A percentile compares a stretch with the other conserved stretches of the same genome.
Conservation (phyloP, 1,284 basidiomycete genomes). For the Uromyces viciae-fabae region DNA sequence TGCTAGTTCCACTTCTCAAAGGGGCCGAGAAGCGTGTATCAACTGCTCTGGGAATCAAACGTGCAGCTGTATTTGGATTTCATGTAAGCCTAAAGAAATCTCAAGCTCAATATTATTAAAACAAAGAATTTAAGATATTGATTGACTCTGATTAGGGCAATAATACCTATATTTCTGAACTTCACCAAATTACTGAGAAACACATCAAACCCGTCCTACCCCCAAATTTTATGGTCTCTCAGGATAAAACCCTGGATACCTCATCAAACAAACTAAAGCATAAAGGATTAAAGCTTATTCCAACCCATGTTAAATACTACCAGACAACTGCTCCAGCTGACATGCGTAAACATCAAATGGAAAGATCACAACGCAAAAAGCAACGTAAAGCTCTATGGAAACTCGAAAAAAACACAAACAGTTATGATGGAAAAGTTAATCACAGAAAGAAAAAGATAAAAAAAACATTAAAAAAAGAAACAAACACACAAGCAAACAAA, state of each 20-base stretch:
- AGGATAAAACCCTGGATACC: neutral
- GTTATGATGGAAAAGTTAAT: neutral
- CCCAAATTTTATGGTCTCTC: neutral
- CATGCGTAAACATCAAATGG: slow-evolving; percentile 35
- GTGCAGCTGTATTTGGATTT: slow-evolving; percentile 18
- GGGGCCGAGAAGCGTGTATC: slow-evolving; percentile 17
- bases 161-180: neutral
- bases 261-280: neutral
- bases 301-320: slow-evolving; percentile 40
- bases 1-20: slow-evolving; percentile 16
- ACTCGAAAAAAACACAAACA: neutral
- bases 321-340: slow-evolving; percentile 35
- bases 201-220: slow-evolving; percentile 11
- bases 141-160: neutral
- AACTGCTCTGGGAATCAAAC: slow-evolving; percentile 21
- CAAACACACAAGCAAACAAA: neutral
- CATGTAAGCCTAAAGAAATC: slow-evolving; percentile 3
- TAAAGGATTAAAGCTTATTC: neutral
- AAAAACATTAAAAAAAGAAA: neutral
- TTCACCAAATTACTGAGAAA: neutral
- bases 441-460: neutral
- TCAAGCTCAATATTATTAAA: neutral
- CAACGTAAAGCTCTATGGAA: neutral
- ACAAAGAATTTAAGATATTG: neutral
- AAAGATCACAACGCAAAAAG: slow-evolving; percentile 24